These are phyloP conservation scores for Anthracocystis walkeri DNA, from an alignment of 1,284 basidiomycete genomes.

Conservation along the genomic window DNA sequence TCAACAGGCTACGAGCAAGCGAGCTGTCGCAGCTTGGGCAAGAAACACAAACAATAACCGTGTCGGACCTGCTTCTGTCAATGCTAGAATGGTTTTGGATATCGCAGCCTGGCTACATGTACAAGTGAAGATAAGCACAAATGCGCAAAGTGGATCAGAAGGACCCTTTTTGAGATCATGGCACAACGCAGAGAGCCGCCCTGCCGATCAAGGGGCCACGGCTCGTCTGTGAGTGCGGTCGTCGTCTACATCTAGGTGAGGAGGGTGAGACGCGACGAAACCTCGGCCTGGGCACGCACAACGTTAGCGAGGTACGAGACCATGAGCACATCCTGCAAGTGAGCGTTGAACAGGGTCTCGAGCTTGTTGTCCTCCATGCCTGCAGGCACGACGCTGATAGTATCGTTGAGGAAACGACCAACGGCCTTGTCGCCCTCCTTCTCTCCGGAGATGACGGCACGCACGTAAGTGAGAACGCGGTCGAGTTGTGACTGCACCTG, in stretches of 20 bases:
- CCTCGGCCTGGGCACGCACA: constrained; percentile 92
- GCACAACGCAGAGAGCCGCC: background rate
- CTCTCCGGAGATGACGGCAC: constrained; percentile 82
- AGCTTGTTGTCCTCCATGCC: constrained; percentile 61
- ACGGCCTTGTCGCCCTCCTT: constrained; percentile 85
- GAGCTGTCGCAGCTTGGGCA: too few species aligned
- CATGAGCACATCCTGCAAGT: constrained; percentile 85
- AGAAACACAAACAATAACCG: too few species aligned
- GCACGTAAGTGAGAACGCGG: constrained; percentile 86
- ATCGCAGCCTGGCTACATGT: constrained; percentile 51
- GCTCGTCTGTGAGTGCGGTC: background rate
- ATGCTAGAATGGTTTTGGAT: constrained; percentile 22
- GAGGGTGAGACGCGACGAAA: constrained; percentile 88
- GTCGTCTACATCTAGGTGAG: constrained; percentile 71
- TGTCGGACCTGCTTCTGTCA: background rate
- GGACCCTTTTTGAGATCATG: constrained; percentile 11
- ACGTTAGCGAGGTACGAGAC: constrained; percentile 94
- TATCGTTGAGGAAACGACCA: constrained; percentile 91
- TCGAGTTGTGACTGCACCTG: constrained; percentile 83
- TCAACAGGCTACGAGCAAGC: too few species aligned
- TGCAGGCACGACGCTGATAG: constrained; percentile 70
- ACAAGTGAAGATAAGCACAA: constrained; percentile 21
- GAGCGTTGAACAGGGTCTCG: constrained; percentile 66
- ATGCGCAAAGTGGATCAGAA: background rate
- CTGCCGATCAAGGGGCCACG: background rate